Evolutionary conservation across 805 yeast species (phyloP), one percentile per base, ranked within the genome.

Genomic region (Saccharomycopsis sp.): DNA sequence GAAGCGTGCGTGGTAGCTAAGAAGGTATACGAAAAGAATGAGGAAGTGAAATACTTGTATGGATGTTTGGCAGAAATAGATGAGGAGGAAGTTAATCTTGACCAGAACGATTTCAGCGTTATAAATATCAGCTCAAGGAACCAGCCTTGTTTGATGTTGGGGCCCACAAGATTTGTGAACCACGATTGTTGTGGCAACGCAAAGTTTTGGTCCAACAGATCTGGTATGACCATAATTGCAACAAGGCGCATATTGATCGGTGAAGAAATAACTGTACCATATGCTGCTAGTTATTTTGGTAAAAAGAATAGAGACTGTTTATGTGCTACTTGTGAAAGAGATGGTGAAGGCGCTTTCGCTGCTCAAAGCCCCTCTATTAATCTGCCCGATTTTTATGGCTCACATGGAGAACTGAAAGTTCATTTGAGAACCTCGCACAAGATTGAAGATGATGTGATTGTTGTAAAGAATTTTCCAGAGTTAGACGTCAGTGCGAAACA

Each of bases 121-220:
- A 60, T 68, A 30, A 57, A 63, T 38, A 56, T 68, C 4, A 52
- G 60, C 16, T 51, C 68, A 7, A 48, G 51, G 21, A 55, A 55
- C 8, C 51, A 48, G 3, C 53, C 61, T 16, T 61, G 68, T 38
- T 51, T 68, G 20, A 64, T 69, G 71, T 54, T 69, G 30, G 74
- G 74, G 0, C 74, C 73, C 0, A 60, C 66, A 10, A 53, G 74
- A 29, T 69, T 69, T 48, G 64, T 68, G 6, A 69, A 69, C 48
- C 74, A 69, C 48, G 67, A 68, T 48, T 69, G 74, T 49, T 46
- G 57, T n/a, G 61, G 69, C 4, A 69, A 68, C 48, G 58, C 67
- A 2, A 53, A 52, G 29, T 67, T 69, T 45, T 46, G 53, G 4
- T 51, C 64, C 3, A 42, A 46, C 0, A 52, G 55, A 9, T 40